Evolutionary conservation across 148 eudicot genomes (phyloP).

Genomic region (Arctostaphylos glauca): DNA sequence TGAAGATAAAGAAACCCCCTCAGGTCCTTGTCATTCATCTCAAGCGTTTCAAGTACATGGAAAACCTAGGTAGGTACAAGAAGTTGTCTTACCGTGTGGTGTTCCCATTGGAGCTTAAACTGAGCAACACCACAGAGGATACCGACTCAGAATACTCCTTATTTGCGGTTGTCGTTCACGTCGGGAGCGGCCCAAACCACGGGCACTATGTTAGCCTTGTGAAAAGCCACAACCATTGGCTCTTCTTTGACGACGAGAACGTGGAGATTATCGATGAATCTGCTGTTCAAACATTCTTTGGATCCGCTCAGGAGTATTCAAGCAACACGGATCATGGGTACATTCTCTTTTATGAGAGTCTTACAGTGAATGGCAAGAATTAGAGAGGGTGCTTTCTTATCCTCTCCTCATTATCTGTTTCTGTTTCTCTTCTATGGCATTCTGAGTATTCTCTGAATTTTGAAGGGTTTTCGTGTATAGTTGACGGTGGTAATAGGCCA

Average conservation of each 20-base stretch:
- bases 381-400: neutral
- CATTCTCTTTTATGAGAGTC: conserved; percentile 79
- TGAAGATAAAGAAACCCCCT: conserved; percentile 91
- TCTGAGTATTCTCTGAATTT: neutral
- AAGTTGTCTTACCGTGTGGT: conserved; percentile 84
- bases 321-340: conserved; percentile 91
- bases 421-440: conserved; percentile 8
- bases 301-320: conserved; percentile 80
- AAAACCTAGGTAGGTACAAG: conserved; percentile 77
- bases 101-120: conserved; percentile 83
- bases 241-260: conserved; percentile 81
- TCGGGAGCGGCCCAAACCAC: conserved; percentile 80
- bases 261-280: conserved; percentile 91
- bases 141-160: conserved; percentile 77
- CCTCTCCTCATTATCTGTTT: neutral
- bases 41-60: conserved; percentile 86
- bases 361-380: conserved; percentile 15
- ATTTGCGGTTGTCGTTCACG: conserved; percentile 83
- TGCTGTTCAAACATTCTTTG: conserved; percentile 79
- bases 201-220: conserved; percentile 85
- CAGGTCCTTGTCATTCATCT: conserved; percentile 83
- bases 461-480: conserved; percentile 21
- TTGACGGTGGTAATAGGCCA: conserved; percentile 18
- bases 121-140: conserved; percentile 77
- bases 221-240: conserved; percentile 89